These are phyloP conservation scores for Canavalia ensiformis DNA, from an alignment of 306 rosid species.

Conservation along the genomic window DNA sequence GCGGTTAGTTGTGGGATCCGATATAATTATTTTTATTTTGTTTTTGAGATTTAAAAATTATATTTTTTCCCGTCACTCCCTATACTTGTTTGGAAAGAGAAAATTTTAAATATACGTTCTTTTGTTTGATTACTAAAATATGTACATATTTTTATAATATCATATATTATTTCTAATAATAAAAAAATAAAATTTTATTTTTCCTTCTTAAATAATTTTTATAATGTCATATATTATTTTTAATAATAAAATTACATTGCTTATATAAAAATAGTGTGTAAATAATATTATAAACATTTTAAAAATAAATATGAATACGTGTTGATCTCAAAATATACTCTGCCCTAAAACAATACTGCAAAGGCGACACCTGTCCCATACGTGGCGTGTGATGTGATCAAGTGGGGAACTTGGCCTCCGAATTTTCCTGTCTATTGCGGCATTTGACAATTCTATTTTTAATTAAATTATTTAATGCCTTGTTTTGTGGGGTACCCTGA, in stretches of 20 bases:
- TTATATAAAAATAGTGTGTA: background rate
- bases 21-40: too few species aligned
- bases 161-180: background rate
- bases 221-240: background rate
- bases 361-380: constrained; percentile 57
- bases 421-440: constrained; percentile 27
- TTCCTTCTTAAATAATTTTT: background rate
- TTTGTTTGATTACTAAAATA: too few species aligned
- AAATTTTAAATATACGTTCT: too few species aligned
- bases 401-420: constrained; percentile 42
- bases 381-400: constrained; percentile 55
- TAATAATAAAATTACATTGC: background rate
- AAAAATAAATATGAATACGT: constrained; percentile 47
- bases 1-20: too few species aligned
- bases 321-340: constrained; percentile 40
- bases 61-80: too few species aligned
- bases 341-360: constrained; percentile 13
- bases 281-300: background rate
- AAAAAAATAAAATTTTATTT: background rate
- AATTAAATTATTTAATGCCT: background rate
- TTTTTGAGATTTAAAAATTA: too few species aligned
- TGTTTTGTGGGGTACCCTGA: constrained; percentile 49
- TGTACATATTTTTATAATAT: background rate
- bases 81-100: too few species aligned
- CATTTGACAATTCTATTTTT: constrained; percentile 25